Evolutionary conservation across 2,329 filamentous ascomycete species (phyloP).

Genomic region (Aspergillus sp.): DNA sequence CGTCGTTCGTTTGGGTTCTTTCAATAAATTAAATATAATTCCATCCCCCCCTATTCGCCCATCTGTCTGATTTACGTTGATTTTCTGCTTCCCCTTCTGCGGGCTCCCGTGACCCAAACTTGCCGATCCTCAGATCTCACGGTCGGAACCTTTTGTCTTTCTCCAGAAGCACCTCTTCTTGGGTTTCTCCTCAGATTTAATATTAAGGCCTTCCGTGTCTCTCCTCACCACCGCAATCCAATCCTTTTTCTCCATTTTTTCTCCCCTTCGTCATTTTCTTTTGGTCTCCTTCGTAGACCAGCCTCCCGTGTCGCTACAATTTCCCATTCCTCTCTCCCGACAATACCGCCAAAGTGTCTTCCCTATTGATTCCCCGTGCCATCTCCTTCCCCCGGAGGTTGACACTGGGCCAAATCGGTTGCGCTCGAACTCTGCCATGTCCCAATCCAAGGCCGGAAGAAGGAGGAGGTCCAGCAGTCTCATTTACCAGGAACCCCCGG

Average conservation of each 20-base stretch:
- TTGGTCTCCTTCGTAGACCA: not conserved
- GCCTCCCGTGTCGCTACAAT: not conserved
- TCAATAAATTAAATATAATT: no score
- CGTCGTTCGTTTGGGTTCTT: not conserved
- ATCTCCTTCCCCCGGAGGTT: conserved; percentile 82
- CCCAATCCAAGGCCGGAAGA: conserved; percentile 63
- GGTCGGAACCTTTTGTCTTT: not conserved
- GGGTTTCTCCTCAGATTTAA: not conserved
- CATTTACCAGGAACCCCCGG: conserved; percentile 94
- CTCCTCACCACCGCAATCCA: not conserved
- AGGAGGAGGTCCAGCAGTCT: conserved; percentile 96
- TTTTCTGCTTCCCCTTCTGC: not conserved
- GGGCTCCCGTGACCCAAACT: not conserved
- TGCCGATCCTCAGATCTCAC: not conserved
- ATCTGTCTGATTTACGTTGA: not conserved
- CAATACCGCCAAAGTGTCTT: conserved; percentile 95
- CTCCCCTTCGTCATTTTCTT: conserved; percentile 1
- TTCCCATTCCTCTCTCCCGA: conserved; percentile 20
- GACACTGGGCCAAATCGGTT: conserved; percentile 58
- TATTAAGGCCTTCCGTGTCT: no score
- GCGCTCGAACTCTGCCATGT: conserved; percentile 58
- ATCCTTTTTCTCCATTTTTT: not conserved
- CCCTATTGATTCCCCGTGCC: conserved; percentile 81
- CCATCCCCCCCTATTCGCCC: not conserved
- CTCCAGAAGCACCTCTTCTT: not conserved